These are phyloP conservation scores for Camellia japonica DNA, from an alignment of 148 eudicot species.

Conservation along the genomic window DNA sequence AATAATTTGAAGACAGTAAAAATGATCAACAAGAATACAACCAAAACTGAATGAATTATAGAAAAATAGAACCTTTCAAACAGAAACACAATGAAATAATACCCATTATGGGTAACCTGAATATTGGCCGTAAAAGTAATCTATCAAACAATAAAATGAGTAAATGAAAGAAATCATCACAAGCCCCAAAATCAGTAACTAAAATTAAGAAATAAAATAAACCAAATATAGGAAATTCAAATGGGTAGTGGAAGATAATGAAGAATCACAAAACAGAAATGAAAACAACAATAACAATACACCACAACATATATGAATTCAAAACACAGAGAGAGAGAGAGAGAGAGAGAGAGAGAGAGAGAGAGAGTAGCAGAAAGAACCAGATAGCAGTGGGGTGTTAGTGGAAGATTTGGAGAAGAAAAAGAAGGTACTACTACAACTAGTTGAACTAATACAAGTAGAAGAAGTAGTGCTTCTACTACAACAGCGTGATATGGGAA, in stretches of 20 bases:
- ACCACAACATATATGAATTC: not conserved
- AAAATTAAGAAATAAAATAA: not conserved
- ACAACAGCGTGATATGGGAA: conserved; percentile 32
- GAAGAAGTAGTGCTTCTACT: not conserved
- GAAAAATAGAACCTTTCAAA: not conserved
- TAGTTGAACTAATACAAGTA: conserved; percentile 9
- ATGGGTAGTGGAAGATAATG: not conserved
- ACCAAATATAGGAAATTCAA: not conserved
- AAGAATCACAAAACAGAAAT: not conserved
- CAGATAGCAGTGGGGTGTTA: conserved; percentile 21
- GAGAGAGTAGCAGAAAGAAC: conserved; percentile 22
- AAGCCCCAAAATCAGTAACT: not conserved
- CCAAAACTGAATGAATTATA: not conserved
- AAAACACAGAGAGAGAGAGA: not conserved
- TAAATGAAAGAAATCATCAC: not conserved
- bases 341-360: not conserved
- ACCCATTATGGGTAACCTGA: not conserved
- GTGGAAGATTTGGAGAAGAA: conserved; percentile 20
- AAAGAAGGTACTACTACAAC: conserved; percentile 9
- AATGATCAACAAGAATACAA: not conserved
- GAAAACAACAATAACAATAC: not conserved
- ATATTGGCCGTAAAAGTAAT: not conserved
- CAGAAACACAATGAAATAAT: not conserved
- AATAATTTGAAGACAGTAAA: not conserved
- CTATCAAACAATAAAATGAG: not conserved